phyloP scores from a whole-genome alignment of 805 yeast genomes.

The Starmerella potacharoeniae region DNA sequence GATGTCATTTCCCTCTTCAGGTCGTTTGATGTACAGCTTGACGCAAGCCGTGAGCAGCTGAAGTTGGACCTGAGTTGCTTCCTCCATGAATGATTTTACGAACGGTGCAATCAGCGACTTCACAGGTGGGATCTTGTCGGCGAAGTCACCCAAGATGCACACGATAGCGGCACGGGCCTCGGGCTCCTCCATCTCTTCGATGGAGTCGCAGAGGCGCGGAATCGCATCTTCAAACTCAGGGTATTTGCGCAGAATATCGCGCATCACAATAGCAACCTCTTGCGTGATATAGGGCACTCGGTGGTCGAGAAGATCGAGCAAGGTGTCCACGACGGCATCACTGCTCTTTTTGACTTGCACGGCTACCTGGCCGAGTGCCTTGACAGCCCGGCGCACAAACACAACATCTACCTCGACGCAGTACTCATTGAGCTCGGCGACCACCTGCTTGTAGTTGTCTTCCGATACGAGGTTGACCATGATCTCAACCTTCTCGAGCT shows the following conservation, averaged over 20 bases:
- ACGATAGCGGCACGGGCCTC: slow-evolving; percentile 68
- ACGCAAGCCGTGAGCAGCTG: slow-evolving; percentile 66
- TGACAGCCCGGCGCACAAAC: slow-evolving; percentile 78
- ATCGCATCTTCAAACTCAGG: slow-evolving; percentile 47
- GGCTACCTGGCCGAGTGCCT: slow-evolving; percentile 85
- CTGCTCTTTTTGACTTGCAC: slow-evolving; percentile 60
- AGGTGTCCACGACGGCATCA: slow-evolving; percentile 50
- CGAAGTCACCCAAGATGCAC: slow-evolving; percentile 78
- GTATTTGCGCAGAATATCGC: slow-evolving; percentile 65
- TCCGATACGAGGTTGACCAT: slow-evolving; percentile 66
- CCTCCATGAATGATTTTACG: slow-evolving; percentile 46
- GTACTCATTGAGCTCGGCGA: slow-evolving; percentile 73
- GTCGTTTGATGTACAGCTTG: slow-evolving; percentile 54
- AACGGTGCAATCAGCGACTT: slow-evolving; percentile 34
- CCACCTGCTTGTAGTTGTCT: slow-evolving; percentile 47
- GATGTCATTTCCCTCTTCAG: slow-evolving; percentile 48
- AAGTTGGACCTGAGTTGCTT: slow-evolving; percentile 64
- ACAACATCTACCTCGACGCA: slow-evolving; percentile 81
- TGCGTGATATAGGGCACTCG: slow-evolving; percentile 61
- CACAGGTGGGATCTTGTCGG: slow-evolving; percentile 38
- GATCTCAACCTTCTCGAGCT: slow-evolving; percentile 87
- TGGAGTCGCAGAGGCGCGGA: slow-evolving; percentile 35
- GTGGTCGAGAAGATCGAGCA: slow-evolving; percentile 52
- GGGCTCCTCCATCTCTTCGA: slow-evolving; percentile 59
- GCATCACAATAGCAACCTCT: slow-evolving; percentile 65